phyloP scores from a whole-genome alignment of 352 stramenopile genomes.

The Sclerospora graminicola region DNA sequence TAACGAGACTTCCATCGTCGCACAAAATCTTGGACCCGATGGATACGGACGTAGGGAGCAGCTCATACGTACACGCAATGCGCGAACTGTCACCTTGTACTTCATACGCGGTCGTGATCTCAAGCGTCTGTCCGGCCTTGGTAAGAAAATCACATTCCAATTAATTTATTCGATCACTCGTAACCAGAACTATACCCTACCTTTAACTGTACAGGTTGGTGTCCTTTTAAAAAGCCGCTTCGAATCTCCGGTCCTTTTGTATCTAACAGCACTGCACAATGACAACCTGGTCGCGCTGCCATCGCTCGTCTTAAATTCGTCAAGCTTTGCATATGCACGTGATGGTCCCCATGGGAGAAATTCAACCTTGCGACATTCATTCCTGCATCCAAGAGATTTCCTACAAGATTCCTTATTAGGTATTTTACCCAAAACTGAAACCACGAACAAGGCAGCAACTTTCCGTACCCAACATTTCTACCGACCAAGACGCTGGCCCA shows the following conservation, averaged over 20 bases:
- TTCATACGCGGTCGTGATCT: conserved; percentile 87
- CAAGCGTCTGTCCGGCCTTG: conserved; percentile 62
- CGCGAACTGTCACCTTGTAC: conserved; percentile 57
- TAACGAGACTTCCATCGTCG: conserved; percentile 92
- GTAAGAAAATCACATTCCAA: too few species aligned
- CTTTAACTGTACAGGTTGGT: conserved; percentile 56
- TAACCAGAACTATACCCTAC: too few species aligned
- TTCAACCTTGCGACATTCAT: conserved; percentile 99
- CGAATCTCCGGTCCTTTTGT: conserved; percentile 97
- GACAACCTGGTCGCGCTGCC: conserved; percentile 47
- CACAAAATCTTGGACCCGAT: conserved; percentile 91
- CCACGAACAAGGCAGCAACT: neutral
- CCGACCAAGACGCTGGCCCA: conserved; percentile 93
- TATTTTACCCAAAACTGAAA: too few species aligned
- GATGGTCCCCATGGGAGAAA: conserved; percentile 98
- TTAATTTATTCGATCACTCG: too few species aligned
- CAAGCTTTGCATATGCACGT: conserved; percentile 84
- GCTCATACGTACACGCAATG: conserved; percentile 93
- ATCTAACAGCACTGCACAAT: conserved; percentile 93
- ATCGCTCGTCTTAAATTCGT: conserved; percentile 85
- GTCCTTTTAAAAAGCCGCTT: conserved; percentile 73
- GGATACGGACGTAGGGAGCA: conserved; percentile 87
- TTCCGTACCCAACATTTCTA: conserved; percentile 87
- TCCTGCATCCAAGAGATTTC: conserved; percentile 71
- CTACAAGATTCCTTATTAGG: conserved; percentile 9